Conservation (phyloP, 805 yeast species). For the Vanderwaltozyma tropicalis region DNA sequence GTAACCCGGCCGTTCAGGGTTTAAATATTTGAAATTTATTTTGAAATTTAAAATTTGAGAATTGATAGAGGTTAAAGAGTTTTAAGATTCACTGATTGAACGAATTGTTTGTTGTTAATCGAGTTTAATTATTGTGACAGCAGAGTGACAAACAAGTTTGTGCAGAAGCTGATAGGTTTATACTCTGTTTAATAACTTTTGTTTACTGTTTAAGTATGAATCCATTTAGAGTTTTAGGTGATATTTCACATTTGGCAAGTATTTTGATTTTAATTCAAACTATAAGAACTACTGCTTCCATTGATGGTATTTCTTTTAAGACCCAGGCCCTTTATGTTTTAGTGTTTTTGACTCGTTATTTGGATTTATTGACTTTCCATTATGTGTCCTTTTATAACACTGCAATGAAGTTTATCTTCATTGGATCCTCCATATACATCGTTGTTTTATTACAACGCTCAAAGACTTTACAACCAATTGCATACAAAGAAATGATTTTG, state of each 20-base stretch:
- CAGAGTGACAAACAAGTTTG: no score
- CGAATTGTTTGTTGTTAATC: conserved; percentile 25
- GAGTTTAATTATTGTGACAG: no score
- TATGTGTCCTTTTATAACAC: conserved; percentile 66
- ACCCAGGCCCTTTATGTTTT: conserved; percentile 72
- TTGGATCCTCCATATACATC: conserved; percentile 64
- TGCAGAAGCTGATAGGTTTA: conserved; percentile 17
- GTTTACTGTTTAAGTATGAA: conserved; percentile 9
- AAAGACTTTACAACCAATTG: conserved; percentile 39
- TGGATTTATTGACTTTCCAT: conserved; percentile 41
- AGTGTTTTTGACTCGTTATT: conserved; percentile 65
- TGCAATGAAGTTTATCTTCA: conserved; percentile 71
- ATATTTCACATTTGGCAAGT: conserved; percentile 72
- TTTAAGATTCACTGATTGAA: conserved; percentile 7
- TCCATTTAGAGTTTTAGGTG: conserved; percentile 39
- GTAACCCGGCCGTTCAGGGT: no score
- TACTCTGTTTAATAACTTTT: no score
- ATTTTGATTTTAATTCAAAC: conserved; percentile 66
- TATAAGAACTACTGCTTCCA: conserved; percentile 52
- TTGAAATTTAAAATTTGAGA: no score
- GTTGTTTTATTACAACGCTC: conserved; percentile 52
- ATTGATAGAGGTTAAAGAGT: no score
- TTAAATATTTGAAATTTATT: no score
- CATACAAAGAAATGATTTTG: conserved; percentile 42
- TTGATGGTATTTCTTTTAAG: conserved; percentile 79